Base-by-base conservation (phyloP, 2,329 filamentous ascomycete species). In the Penicillium hordei region DNA sequence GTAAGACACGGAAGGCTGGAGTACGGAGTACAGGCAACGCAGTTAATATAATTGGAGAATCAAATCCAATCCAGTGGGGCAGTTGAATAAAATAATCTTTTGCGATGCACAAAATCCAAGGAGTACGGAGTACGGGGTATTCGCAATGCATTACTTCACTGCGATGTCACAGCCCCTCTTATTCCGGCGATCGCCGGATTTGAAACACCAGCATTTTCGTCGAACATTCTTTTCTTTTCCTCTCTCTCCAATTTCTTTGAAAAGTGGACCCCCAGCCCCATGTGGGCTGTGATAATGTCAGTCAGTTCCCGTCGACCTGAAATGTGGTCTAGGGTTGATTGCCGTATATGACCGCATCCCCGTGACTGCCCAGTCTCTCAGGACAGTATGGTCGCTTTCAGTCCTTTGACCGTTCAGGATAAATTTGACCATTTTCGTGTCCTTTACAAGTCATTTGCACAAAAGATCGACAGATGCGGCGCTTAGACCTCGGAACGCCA, bases 211-310 rank as follows among this genome's bases (percentile, higher is more conserved):
- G 52, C 60, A 59, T 59, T 60, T 45, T 38, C 15, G 45, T 48
- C 58, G 58, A 59, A 60, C 36, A 43, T 60, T 53, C 48, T 52
- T 50, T n/a, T 25, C 33, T 25, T 33, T 56, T 57, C 38, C 31
- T 33, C 9, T 33, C 31, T 45, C 31, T 45, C 33, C 54, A 10
- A 42, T 42, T 48, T 9, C 19, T 40, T 36, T 23, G n/a, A 29
- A 34, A 25, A 23, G 42, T 44, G 55, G 51, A 12, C 34, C 48
- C 34, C n/a, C 38, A 9, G 19, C 29, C 19, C 42, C 49, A 44
- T 51, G 46, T 44, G 46, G 39, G n/a, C 5, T 43, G 21, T 2
- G n/a, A 51, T 23, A 48, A 34, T 50, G 38, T 43, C 39, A 51
- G 38, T 43, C 39, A 51, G 38, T 31, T 8, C 23, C 17, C 7